These are phyloP conservation scores for Apiosordaria backusii DNA, from an alignment of 495 filamentous ascomycete genomes.

Conservation along the genomic window DNA sequence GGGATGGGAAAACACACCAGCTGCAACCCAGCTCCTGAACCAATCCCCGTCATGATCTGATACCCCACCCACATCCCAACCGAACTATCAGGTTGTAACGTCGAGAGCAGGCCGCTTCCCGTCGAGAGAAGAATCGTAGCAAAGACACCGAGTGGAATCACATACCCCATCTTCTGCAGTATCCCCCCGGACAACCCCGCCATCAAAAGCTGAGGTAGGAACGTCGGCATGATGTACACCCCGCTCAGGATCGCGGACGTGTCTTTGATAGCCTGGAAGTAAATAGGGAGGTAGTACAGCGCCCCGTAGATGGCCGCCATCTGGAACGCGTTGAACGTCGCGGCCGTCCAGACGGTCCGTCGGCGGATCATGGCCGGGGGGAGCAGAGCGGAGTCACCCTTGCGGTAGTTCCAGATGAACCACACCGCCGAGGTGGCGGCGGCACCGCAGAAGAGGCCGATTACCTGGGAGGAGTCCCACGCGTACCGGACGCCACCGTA, in stretches of 20 bases:
- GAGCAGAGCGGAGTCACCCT: not conserved
- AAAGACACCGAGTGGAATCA: too few species aligned
- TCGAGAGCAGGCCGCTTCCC: too few species aligned
- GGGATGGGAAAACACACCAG: too few species aligned
- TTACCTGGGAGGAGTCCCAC: not conserved
- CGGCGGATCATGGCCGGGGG: not conserved
- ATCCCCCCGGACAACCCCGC: conserved; percentile 55
- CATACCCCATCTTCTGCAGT: too few species aligned
- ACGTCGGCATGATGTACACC: conserved; percentile 46
- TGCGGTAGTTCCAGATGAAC: not conserved
- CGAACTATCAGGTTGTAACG: too few species aligned
- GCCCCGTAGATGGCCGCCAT: conserved; percentile 45
- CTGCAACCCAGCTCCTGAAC: conserved; percentile 60
- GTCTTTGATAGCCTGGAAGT: conserved; percentile 54
- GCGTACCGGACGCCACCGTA: not conserved
- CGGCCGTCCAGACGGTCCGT: conserved; percentile 47
- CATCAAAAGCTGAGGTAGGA: conserved; percentile 30
- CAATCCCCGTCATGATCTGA: too few species aligned
- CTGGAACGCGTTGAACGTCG: conserved; percentile 46
- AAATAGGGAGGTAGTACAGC: conserved; percentile 41
- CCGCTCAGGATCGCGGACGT: conserved; percentile 46
- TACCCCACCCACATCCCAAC: too few species aligned
- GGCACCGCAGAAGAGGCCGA: not conserved
- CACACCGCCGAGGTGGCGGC: not conserved
- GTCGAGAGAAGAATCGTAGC: too few species aligned